Evolutionary conservation across 495 filamentous ascomycete genomes (phyloP), one percentile per base, ranked within the genome.

Genomic region (Lasiosphaeriaceae sp.): DNA sequence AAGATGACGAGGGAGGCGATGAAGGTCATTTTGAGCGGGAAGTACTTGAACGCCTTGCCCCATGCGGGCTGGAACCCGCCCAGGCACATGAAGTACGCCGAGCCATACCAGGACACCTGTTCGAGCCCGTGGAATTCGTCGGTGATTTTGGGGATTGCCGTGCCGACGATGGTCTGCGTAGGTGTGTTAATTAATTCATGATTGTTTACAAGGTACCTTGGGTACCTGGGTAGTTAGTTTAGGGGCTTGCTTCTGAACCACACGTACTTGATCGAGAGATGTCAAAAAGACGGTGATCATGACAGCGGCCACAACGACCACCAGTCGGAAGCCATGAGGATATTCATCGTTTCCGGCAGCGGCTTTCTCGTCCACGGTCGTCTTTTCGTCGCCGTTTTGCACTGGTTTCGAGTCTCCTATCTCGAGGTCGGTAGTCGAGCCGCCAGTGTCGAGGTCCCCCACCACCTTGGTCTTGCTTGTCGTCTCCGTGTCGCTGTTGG

Each of bases 81-180:
- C 47, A 65, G 51, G 14, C 52, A 55, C 8, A 70, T 55, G 26
- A 70, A 58, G 55, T 66, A 80, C 11, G 66, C 67, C 2, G 63
- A 59, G 24, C 73, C 74, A 57, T 79, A 80, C 75, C 76, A 79
- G 1, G 71, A 72, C 16, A 79, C 71, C 39, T 79, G 73, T 21
- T 68, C 59, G 34, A 71, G 54, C 7, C 74, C 72, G 41, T 71
- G 52, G 48, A 79, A 79, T n/a, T 74, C 68, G 59, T 74, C 44
- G 2, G 51, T 59, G 47, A 55, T 55, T 64, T 2, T 74, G 60
- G 77, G 77, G 17, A 78, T 74, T 4, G 76, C 77, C 14, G 74
- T 78, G n/a, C 74, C 74, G 35, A 77, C 66, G 47, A 78, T 77
- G 50, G 67, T 72, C 50, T 53, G 24, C 14, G 34, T n/a, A n/a